Evolutionary conservation across 2,329 filamentous ascomycete genomes (phyloP), one percentile per base, ranked within the genome.

Genomic region (Apiospora sp.): DNA sequence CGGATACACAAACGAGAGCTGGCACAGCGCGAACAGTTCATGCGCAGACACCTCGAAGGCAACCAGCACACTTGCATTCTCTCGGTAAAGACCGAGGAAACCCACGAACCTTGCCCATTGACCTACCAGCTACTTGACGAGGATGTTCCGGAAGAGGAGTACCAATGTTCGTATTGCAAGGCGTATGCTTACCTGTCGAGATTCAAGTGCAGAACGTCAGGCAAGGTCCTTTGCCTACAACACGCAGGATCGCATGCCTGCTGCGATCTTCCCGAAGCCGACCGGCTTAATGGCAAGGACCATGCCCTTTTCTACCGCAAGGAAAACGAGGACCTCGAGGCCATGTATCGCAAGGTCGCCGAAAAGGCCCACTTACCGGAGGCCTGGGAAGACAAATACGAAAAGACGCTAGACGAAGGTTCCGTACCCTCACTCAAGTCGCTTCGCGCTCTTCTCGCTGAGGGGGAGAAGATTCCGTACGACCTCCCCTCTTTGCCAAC

Each of bases 401-500:
- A 96, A 76, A 93, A 91, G 79, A 86, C 95, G 71, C 88, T 98
- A 74, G 93, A 95, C 72, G 94, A 97, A 77, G 94, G 94, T 79
- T 89, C 93, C 54, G 93, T 90, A 70, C 96, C 96, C 72, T 92
- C 95, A 73, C 88, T 99, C 68, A 98, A 98, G 85, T 87, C 92
- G 76, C 87, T 99, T 78, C 93, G 96, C 75, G 91, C 91, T 68
- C 87, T 99, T 71, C 87, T 98, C 73, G 92, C 92, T 80, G 96
- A 99, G 87, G 96, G 96, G 82, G 96, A 99, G 85, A 95, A 94
- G 83, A 98, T 99, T 79, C 95, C 96, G 73, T 97, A 94, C 86
- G 92, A 94, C 72, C 89, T 99, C 74, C 91, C 92, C 76, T 95
- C 94, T 75, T 88, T 99, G 75, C 89, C 93, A 78, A 90, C 94